Base-by-base conservation (phyloP, 2,329 filamentous ascomycete genomes). In the Aspergillus clavatus region DNA sequence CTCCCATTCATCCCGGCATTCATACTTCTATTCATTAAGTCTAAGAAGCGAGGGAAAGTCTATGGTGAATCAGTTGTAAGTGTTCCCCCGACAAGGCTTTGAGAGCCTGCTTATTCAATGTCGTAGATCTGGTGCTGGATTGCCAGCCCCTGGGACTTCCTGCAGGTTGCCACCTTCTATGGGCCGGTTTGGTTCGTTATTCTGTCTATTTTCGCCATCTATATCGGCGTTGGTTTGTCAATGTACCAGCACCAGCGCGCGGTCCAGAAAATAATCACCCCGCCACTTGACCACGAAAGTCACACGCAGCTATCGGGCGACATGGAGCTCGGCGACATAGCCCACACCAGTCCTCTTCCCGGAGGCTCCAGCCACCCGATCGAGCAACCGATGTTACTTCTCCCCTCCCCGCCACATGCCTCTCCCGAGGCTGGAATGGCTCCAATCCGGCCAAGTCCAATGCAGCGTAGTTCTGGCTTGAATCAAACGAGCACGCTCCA, bases 141-240 rank as follows among this genome's bases (percentile, higher is more conserved):
- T 12, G 69, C 73, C 2, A 59, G 69, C 2, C 67, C 78, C 4
- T 87, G 82, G 76, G 82, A 87, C 40, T 76, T 82, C 48, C 79
- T 85, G 67, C 81, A 86, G 33, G 80, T 90, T 44, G 77, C 78
- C 3, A 79, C 81, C 28, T 88, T 89, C 57, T 91, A 90, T 37
- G 63, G 53, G 1, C 61, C 60, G 6, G 57, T 65, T 12, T 67
- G 64, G 64, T 54, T 52, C 21, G 29, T 50, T 14, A 39, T 48
- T 14, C n/a, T 46, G 3, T 2, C 42, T 22, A 52, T 51, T 24
- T 52, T 49, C 19, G 29, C 26, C 14, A 44, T 46, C 37, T 63
- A 63, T 46, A 48, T 60, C 44, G 54, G 61, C 23, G 54, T 57
- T 42, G 40, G 40, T 14, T 5, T 36, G 4, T 35, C 10, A n/a